Base-by-base conservation (phyloP, 2,329 filamentous ascomycete species). In the Neodidymelliopsis sp. region DNA sequence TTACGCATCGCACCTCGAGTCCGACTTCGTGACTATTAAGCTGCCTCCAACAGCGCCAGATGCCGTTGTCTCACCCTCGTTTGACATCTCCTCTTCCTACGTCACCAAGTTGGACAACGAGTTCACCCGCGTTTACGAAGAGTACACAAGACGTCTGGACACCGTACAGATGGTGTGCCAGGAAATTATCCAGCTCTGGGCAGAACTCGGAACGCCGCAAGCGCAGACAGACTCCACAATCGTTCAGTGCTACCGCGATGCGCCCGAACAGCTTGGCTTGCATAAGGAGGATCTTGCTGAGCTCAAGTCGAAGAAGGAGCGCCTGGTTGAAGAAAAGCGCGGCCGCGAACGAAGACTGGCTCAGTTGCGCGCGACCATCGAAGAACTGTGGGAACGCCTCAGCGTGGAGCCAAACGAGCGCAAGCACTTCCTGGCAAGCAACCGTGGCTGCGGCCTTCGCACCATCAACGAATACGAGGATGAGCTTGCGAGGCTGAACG, bases 381-480 rank as follows among this genome's bases (percentile, higher is more conserved):
- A 96, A 66, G 83, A 80, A 1, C 82, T 99, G 2, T 99, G 94
- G 94, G 85, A 89, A 60, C 90, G 91, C 59, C 83, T 99, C 3
- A 88, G 89, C 6, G 81, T 97, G 12, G 90, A 96, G 31, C 88
- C 93, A 57, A 76, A 79, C 13, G 92, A 97, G 67, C 87, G 89
- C 62, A 95, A 91, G 76, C 80, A 84, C 20, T 99, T 99, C 77
- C 75, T 96, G 12, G 88, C 90, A 59, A 80, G 84, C 48, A 97
- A 97, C 75, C 87, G 93, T 28, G 95, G 95, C 42, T 97, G 90
- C 63, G 93, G 93, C 11, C 78, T 97, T 43, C 84, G 93, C 49
- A 89, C 91, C 56, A 96, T 97, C 75, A 97, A 97, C 67, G 92
- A 97, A 74, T 96, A 92, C 61, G 91, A 97, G 73, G 91, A 96